phyloP scores from a whole-genome alignment of 805 yeast species.

The Clavispora santaluciae region DNA sequence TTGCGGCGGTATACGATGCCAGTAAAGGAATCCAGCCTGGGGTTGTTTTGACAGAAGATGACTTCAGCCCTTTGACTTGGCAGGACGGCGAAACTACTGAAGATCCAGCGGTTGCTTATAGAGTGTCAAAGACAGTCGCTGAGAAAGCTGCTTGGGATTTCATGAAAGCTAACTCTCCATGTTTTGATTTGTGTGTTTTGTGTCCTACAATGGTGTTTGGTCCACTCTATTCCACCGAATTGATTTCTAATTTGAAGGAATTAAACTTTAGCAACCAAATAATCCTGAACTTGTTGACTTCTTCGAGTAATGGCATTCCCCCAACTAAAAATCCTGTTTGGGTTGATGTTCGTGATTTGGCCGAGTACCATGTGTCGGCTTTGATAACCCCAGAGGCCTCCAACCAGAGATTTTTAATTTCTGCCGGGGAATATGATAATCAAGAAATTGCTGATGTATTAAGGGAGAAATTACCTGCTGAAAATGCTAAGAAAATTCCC shows the following conservation, averaged over 20 bases:
- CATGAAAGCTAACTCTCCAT: slow-evolving; percentile 2
- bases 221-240: slow-evolving; percentile 2
- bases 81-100: slow-evolving; percentile 5
- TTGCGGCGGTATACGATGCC: slow-evolving; percentile 19
- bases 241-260: slow-evolving; percentile 2
- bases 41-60: slow-evolving; percentile 3
- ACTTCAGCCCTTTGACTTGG: slow-evolving; percentile 8
- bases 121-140: slow-evolving; percentile 6
- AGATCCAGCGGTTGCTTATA: slow-evolving; percentile 6
- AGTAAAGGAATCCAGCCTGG: slow-evolving; percentile 14
- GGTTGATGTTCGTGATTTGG: slow-evolving; percentile 8
- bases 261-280: slow-evolving; percentile 7
- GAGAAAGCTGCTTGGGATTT: slow-evolving; percentile 9
- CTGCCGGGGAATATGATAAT: slow-evolving; percentile 26
- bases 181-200: slow-evolving; percentile 4
- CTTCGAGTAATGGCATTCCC: background rate
- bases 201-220: slow-evolving; percentile 9
- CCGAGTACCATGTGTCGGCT: slow-evolving; percentile 4
- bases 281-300: background rate
- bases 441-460: slow-evolving; percentile 23
- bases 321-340: slow-evolving; percentile 6
- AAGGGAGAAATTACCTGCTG: slow-evolving; percentile 6
- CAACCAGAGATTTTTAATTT: slow-evolving; percentile 17
- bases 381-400: slow-evolving; percentile 14
- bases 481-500: background rate